Percentiles rank a stretch among this genome's conserved stretches.
These are phyloP conservation scores for Globisporangium irregulare DNA, from an alignment of 352 stramenopile species.

Conservation along the genomic window DNA sequence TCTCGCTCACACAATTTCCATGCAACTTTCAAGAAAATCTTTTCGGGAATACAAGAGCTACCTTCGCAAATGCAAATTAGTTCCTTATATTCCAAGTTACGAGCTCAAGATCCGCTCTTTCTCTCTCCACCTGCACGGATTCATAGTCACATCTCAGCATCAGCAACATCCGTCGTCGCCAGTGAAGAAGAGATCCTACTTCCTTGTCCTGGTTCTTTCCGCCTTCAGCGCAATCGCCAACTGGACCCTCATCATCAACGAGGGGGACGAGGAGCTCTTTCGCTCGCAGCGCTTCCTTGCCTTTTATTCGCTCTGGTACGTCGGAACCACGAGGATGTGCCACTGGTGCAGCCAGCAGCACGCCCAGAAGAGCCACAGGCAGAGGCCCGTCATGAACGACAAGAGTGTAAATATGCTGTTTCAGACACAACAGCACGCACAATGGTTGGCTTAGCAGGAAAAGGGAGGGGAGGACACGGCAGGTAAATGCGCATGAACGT, in stretches of 20 bases:
- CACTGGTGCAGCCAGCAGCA: conserved; percentile 90
- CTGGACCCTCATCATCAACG: neutral
- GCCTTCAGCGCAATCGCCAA: neutral
- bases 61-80: neutral
- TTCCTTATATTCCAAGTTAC: conserved; percentile 12
- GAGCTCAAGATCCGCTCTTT: neutral
- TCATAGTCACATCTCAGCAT: neutral
- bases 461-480: conserved; percentile 9
- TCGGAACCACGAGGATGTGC: conserved; percentile 85
- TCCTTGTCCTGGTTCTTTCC: neutral
- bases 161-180: neutral
- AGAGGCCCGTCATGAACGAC: conserved; percentile 78
- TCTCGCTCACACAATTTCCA: neutral
- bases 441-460: neutral
- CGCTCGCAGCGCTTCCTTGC: neutral
- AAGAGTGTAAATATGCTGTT: conserved; percentile 81
- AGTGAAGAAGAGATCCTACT: neutral
- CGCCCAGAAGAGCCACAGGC: conserved; percentile 90
- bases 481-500: neutral
- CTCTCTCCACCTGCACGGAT: neutral
- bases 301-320: conserved; percentile 65
- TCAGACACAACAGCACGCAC: neutral
- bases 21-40: neutral
- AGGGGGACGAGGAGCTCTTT: neutral
- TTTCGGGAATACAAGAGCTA: too few relatives aligned